Base-by-base conservation (phyloP, 2,329 filamentous ascomycete genomes). In the Penicillium sp. region DNA sequence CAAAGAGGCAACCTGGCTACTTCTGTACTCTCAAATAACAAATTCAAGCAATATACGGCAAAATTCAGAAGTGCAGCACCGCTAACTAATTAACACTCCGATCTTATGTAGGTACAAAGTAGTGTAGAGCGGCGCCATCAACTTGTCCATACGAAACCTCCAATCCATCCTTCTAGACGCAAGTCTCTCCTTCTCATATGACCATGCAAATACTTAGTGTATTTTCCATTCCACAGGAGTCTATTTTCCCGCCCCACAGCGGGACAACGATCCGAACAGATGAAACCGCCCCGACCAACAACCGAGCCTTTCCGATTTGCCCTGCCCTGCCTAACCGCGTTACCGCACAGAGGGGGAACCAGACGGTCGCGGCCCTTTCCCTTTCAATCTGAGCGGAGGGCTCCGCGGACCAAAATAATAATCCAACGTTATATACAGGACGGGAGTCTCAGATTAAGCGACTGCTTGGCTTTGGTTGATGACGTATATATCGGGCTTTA, bases 271-370 rank as follows among this genome's bases (percentile, higher is more conserved):
- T 67, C 67, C 63, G 65, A 65, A 40, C 35, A 57, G 60, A 65
- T 68, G 65, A 68, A 68, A 69, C 65, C 63, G n/a, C 53, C 35
- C 60, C 59, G 58, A 37, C 44, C 65, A 58, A 24, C 60, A 69
- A 59, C 68, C 68, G 68, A 70, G 65, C 9, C 57, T 59, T 69
- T 69, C 68, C 68, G 68, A 70, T 70, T 70, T 70, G 68, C 58
- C 61, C 60, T 65, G 28, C 26, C 35, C 24, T 33, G 30, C 30
- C 30, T 4, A 33, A 33, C 9, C 12, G 30, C 30, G 30, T 33
- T 13, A 45, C 26, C 24, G 17, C 45, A 60, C 37, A 58, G 54
- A 53, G 49, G 19, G 38, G 47, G 63, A 60, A 57, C 64, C 56
- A 37, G 13, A 42, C 17, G 7, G 9, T 42, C 8, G 22, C 38